Evolutionary conservation across 108 stramenopile species (phyloP).

Genomic region (Nitzschia sp.): DNA sequence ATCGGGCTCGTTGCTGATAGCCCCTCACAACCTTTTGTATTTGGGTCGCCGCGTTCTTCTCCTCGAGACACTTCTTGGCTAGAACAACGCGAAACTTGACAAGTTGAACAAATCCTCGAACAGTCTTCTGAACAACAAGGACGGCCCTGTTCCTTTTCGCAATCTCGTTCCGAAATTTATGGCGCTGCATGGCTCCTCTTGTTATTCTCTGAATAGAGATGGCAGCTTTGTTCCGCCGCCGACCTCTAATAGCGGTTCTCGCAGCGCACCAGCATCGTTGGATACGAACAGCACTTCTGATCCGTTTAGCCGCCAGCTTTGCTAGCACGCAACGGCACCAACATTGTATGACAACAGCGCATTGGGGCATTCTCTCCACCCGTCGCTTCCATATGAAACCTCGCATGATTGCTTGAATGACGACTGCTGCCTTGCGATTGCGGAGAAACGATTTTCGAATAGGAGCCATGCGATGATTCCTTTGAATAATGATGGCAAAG

Average conservation of each 20-base stretch:
- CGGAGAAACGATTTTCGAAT: slow-evolving; percentile 31
- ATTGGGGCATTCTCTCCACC: slow-evolving; percentile 45
- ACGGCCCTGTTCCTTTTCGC: slow-evolving; percentile 45
- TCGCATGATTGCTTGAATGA: slow-evolving; percentile 52
- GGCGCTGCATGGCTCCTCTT: slow-evolving; percentile 64
- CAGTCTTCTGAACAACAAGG: too few relatives aligned
- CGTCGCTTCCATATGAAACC: slow-evolving; percentile 24
- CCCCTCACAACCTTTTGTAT: too few relatives aligned
- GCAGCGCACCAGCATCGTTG: slow-evolving; percentile 63
- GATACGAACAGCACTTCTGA: slow-evolving; percentile 58
- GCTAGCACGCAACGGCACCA: slow-evolving; percentile 62
- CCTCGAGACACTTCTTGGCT: too few relatives aligned
- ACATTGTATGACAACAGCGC: slow-evolving; percentile 65
- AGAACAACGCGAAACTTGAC: too few relatives aligned
- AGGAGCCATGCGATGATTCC: slow-evolving; percentile 46
- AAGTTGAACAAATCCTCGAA: too few relatives aligned
- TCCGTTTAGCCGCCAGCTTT: slow-evolving; percentile 31
- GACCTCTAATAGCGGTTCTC: neutral
- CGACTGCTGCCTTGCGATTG: slow-evolving; percentile 41
- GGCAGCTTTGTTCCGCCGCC: slow-evolving; percentile 25
- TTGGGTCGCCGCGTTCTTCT: too few relatives aligned
- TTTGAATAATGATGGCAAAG: slow-evolving; percentile 63
- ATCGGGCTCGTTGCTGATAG: too few relatives aligned
- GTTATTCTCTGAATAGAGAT: slow-evolving; percentile 61
- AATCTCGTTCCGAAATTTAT: slow-evolving; percentile 46